These are phyloP conservation scores for Solioccasus polychromus DNA, from an alignment of 768 basidiomycete genomes.

Conservation along the genomic window DNA sequence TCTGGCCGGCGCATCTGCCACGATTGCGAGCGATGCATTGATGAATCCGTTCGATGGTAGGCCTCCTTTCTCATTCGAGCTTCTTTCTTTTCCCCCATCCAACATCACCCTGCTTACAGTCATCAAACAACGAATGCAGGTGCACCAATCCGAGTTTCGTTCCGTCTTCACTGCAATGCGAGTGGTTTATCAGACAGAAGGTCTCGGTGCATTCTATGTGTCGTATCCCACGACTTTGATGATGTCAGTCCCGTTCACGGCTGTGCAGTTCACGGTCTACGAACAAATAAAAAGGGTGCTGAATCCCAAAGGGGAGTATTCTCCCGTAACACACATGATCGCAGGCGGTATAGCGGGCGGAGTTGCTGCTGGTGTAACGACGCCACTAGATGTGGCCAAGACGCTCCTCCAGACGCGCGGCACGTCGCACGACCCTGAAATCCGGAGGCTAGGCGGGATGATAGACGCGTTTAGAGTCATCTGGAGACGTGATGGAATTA, in stretches of 20 bases:
- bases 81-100: slow-evolving; percentile 4
- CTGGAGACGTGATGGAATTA: slow-evolving; percentile 78
- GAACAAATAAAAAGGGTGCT: slow-evolving; percentile 85
- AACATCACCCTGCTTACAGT: slow-evolving; percentile 49
- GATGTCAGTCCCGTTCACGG: slow-evolving; percentile 97
- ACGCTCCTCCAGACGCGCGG: slow-evolving; percentile 95
- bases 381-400: slow-evolving; percentile 96
- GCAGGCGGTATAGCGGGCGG: slow-evolving; percentile 93
- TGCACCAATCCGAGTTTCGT: slow-evolving; percentile 89
- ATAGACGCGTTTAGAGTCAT: slow-evolving; percentile 86
- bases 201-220: slow-evolving; percentile 90
- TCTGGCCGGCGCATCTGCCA: slow-evolving; percentile 89
- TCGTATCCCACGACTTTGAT: slow-evolving; percentile 98
- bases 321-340: slow-evolving; percentile 88
- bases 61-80: slow-evolving; percentile 16
- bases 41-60: slow-evolving; percentile 99
- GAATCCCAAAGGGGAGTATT: slow-evolving; percentile 86
- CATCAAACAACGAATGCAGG: slow-evolving; percentile 99
- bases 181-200: slow-evolving; percentile 82
- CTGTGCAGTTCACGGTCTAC: slow-evolving; percentile 96
- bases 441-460: slow-evolving; percentile 83
- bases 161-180: slow-evolving; percentile 84
- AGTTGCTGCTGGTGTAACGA: slow-evolving; percentile 93
- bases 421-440: slow-evolving; percentile 79
- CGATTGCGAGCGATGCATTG: slow-evolving; percentile 91